Base-by-base conservation (phyloP, 345 rosid species). In the Luvunga scandens region DNA sequence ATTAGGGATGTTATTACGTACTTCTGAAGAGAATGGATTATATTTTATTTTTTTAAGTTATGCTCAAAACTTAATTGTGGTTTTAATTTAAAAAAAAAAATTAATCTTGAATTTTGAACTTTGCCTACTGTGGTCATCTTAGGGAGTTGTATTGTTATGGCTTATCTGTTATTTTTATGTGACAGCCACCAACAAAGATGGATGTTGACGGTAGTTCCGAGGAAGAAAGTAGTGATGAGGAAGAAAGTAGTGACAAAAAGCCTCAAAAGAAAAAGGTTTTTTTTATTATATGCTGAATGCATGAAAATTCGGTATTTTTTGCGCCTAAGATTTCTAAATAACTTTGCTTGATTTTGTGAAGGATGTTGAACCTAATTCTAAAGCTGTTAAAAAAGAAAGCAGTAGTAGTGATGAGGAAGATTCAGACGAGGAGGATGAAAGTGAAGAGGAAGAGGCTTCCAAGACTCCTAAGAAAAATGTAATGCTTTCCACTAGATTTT, bases 391-490 rank as follows among this genome's bases (percentile, higher is more conserved):
- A 72, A 86, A 89, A 69, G 90, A 84, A 72, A 89, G 89, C 78
- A 87, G 90, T 56, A 87, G 90, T 56, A 83, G 86, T 56, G 91
- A 83, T 36, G 94, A 89, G 6, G 92, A 90, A 28, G 85, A 78
- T 36, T 84, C 81, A 14, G 82, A 79, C 0, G 85, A 83, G 62
- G 87, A 83, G 31, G 83, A 81, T 31, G 80, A 86, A 10, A 85
- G 91, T 66, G 95, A 88, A 22, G 90, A 88, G 7, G 95, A 91
- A 73, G 80, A 86, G 68, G 75, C 81, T 7, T 10, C 67, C 9
- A 87, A 86, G 76, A 84, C 88, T 39, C 86, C 88, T 7, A 82
- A 80, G 87, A 90, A 87, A 85, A 88, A 79, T 63, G 92, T 88
- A 68, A 76, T 7, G 18, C 5, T 25, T 72, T 31, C 4, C 6